Percentiles rank a stretch among this genome's conserved stretches.
Conservation (phyloP, 2,329 filamentous ascomycete species). For the Botryosphaeria dothidea region DNA sequence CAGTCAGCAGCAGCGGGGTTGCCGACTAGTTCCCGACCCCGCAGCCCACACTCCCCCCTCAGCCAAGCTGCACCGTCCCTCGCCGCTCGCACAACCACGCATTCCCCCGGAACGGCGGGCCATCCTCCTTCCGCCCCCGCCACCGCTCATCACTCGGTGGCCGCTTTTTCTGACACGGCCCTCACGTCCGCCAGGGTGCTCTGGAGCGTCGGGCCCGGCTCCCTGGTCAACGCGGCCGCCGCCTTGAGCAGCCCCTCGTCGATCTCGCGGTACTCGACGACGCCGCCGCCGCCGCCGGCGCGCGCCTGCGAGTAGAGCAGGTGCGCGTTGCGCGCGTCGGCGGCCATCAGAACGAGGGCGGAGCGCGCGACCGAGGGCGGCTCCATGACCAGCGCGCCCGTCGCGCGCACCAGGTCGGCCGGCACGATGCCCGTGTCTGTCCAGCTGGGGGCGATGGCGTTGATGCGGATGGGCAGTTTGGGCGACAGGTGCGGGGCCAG, state of each 20-base stretch:
- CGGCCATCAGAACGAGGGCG: conserved; percentile 30
- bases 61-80: background rate
- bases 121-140: background rate
- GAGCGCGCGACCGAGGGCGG: conserved; percentile 30
- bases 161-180: background rate
- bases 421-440: conserved; percentile 32
- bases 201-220: background rate
- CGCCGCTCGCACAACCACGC: background rate
- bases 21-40: background rate
- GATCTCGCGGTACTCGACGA: conserved; percentile 27
- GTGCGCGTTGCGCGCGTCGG: conserved; percentile 29
- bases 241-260: conserved; percentile 26
- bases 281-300: conserved; percentile 25
- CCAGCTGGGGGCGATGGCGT: conserved; percentile 35
- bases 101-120: background rate
- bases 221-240: background rate
- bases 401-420: conserved; percentile 17
- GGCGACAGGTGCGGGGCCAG: conserved; percentile 24
- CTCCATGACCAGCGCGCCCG: conserved; percentile 27
- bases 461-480: conserved; percentile 33
- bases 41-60: background rate
- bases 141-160: background rate
- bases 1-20: background rate
- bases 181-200: background rate
- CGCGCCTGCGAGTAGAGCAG: conserved; percentile 26